Conservation (phyloP, 805 yeast species). For the Hanseniaspora pseudoguilliermondii region DNA sequence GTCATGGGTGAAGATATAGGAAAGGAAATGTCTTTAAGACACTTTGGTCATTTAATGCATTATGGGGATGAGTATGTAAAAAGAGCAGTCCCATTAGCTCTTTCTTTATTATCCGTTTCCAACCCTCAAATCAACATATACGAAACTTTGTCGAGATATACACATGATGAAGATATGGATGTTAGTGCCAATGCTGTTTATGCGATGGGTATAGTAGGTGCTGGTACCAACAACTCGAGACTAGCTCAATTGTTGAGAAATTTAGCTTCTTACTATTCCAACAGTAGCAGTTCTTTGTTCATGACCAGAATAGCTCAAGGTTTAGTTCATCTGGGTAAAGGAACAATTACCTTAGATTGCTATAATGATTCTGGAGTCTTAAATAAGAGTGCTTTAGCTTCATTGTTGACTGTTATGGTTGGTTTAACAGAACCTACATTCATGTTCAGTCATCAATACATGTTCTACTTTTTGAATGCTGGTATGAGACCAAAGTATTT, state of each 20-base stretch:
- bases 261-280: conserved; percentile 81
- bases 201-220: conserved; percentile 95
- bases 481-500: conserved; percentile 89
- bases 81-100: conserved; percentile 94
- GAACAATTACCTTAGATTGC: conserved; percentile 79
- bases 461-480: conserved; percentile 74
- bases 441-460: conserved; percentile 66
- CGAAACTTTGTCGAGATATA: conserved; percentile 88
- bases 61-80: conserved; percentile 86
- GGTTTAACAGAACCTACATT: conserved; percentile 80
- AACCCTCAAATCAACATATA: conserved; percentile 95
- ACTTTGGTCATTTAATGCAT: conserved; percentile 94
- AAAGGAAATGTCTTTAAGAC: conserved; percentile 92
- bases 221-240: conserved; percentile 97
- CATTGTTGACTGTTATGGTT: conserved; percentile 70
- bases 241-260: conserved; percentile 91
- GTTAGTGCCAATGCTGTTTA: conserved; percentile 91
- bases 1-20: conserved; percentile 98
- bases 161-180: conserved; percentile 88
- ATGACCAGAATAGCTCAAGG: conserved; percentile 94
- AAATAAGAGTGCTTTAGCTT: conserved; percentile 81
- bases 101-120: conserved; percentile 87
- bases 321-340: conserved; percentile 87
- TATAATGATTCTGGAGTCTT: conserved; percentile 79
- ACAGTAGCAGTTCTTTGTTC: conserved; percentile 80